Base-by-base conservation (phyloP, 805 yeast species). In the Candida gorgasii region DNA sequence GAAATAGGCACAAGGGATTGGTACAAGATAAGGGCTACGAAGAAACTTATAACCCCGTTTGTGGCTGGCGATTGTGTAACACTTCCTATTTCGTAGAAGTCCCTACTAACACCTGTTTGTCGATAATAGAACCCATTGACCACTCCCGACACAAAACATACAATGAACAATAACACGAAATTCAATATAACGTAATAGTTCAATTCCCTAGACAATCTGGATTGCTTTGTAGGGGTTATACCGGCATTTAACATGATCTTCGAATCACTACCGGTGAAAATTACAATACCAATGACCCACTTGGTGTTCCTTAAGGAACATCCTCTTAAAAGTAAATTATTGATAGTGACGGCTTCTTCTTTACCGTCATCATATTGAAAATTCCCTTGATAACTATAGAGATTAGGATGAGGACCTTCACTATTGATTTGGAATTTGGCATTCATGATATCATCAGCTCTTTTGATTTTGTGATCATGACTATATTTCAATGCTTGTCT, bases 1-100 rank as follows among this genome's bases (percentile, higher is more conserved):
- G 95, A 86, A 49, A 86, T 86, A 1, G 95, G 95, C 42, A 86
- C 89, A 67, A 86, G 71, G 0, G 90, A 80, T 62, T 84, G 90
- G 58, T 84, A 86, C 29, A 86, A 67, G 50, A 85, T 86, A 46
- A 86, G 69, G 3, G 89, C 83, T 20, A 86, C 93, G 58, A 85
- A 85, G 58, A 84, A 86, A 1, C 81, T 72, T 31, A 86, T 79
- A 29, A 84, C 61, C 55, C 92, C 95, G 60, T 83, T 86, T 2
- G 69, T 74, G 22, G 79, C 79, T 2, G 90, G 76, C 2, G 82
- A 61, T 0, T 82, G 79, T 4, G 83, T 90, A 51, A 80, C 72
- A 0, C 89, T 78, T 40, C 85, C 87, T 55, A 69, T 85, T 53
- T 86, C 95, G 57, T 73, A 86, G 47, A 52, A 80, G n/a, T 67